phyloP scores from a whole-genome alignment of 805 yeast genomes.

The Ogataea wickerhamii region DNA sequence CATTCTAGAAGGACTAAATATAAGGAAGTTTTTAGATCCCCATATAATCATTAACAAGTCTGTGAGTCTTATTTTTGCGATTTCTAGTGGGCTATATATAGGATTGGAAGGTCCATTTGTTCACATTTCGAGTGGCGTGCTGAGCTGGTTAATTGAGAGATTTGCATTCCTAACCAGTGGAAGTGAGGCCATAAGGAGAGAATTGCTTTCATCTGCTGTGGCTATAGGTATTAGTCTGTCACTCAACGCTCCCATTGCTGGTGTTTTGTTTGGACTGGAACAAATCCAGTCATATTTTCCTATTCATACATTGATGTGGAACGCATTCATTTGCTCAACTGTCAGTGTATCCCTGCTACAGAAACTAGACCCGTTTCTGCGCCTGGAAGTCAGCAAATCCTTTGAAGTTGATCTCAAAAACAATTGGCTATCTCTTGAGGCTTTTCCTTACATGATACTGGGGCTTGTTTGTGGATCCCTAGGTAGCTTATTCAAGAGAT shows the following conservation, averaged over 20 bases:
- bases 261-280: conserved; percentile 75
- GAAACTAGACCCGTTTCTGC: conserved; percentile 46
- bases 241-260: conserved; percentile 85
- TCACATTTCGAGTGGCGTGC: conserved; percentile 67
- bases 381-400: conserved; percentile 38
- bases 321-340: conserved; percentile 76
- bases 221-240: conserved; percentile 86
- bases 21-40: conserved; percentile 49
- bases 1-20: conserved; percentile 61
- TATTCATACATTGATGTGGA: conserved; percentile 72
- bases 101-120: conserved; percentile 89
- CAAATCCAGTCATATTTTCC: conserved; percentile 61
- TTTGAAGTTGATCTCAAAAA: conserved; percentile 66
- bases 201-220: conserved; percentile 66
- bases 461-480: conserved; percentile 69
- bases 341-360: conserved; percentile 62
- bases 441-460: conserved; percentile 65
- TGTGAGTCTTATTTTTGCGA: conserved; percentile 57
- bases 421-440: conserved; percentile 68
- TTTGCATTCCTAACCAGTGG: conserved; percentile 26
- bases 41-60: conserved; percentile 53
- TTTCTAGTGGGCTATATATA: conserved; percentile 75
- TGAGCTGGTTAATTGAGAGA: conserved; percentile 36
- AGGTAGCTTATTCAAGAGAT: conserved; percentile 50
- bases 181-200: conserved; percentile 63